Base-by-base conservation (phyloP, 176 grass and related monocot genomes). In the Poa pratensis region DNA sequence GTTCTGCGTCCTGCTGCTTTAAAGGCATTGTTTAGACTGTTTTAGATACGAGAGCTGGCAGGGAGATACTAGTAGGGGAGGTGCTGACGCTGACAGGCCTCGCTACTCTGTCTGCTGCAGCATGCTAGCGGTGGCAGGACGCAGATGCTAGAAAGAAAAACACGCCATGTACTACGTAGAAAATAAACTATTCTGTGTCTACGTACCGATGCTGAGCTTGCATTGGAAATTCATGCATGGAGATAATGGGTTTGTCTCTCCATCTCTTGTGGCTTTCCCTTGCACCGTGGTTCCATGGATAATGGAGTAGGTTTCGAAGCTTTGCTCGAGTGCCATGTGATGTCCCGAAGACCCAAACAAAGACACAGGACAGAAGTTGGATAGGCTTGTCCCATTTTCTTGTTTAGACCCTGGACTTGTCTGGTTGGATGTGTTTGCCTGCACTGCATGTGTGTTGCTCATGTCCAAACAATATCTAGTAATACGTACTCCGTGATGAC, bases 1-100 rank as follows among this genome's bases (percentile, higher is more conserved):
- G 35, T 27, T 80, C 35, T 30, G 5, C 61, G 28, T 30, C 13
- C 61, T 23, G 35, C 58, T 60, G 60, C 76, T 89, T 89, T 89
- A 89, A 80, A 89, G 87, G 48, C 57, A 17, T 89, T 67, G 87
- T 89, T 89, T 80, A 85, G 82, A 75, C 82, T 68, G 68, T 66
- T 80, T 80, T 64, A 76, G 58, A 89, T 80, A 75, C 76, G 65
- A 80, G 84, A 59, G 68, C 87, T 67, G 62, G 5, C 24, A 32
- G 62, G 27, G 62, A 65, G 27, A 65, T 65, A 65, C 22, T 42
- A 42, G 30, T 64, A 64, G 34, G 59, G 59, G 81, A 57, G 39
- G 0, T 39, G 39, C 53, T 51, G 52, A 51, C 64, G 14, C 63
- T 78, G 73, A 48, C 72, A 59, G 51, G 69, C 57, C 28, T 35